Evolutionary conservation across 495 filamentous ascomycete genomes (phyloP), one percentile per base, ranked within the genome.

Genomic region (Clohesyomyces aquaticus): DNA sequence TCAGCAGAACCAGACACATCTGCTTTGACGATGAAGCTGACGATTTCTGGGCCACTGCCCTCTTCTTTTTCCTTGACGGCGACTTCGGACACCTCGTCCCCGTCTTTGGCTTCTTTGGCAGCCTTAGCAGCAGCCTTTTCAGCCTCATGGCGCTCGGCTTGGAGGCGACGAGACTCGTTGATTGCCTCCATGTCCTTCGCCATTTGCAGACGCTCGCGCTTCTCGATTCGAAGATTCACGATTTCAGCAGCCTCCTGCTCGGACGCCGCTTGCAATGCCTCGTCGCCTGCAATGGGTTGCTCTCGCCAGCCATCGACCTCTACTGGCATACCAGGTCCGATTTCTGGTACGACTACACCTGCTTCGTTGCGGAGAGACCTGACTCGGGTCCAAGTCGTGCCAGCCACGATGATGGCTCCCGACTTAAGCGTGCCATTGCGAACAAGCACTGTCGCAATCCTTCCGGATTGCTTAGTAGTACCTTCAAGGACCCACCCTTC

Each of bases 401-500:
- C 95, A 0, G 95, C 95, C 12, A 96, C 91, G 62, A 99, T 83
- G 59, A 89, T 82, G 72, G 96, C 89, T 8, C 95, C 94, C 0
- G 80, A 78, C 1, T 86, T 82, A 11, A 99, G 78, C 0, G 93
- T 97, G 38, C 95, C 95, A 23, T 91, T 84, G 59, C 90, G 87
- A 47, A 99, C 86, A 1, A 99, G 85, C 3, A 95, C 84, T 1
- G 95, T 96, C 25, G 95, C 93, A 23, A 91, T 88, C 57, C 90
- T 88, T 6, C 95, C 94, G 55, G 88, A 85, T 25, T 83, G 85
- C 77, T 95, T 96, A 27, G 93, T 92, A 23, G 86, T 89, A n/a
- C 88, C 91, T 77, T 99, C 95, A 8, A 99, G 81, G 0, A 98
- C 82, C 91, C 93, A 96, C 11, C 95, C 95, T 76, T 99, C 95